Evolutionary conservation across 1,139 yeast genomes (phyloP).

Genomic region (Diutina rugosa): DNA sequence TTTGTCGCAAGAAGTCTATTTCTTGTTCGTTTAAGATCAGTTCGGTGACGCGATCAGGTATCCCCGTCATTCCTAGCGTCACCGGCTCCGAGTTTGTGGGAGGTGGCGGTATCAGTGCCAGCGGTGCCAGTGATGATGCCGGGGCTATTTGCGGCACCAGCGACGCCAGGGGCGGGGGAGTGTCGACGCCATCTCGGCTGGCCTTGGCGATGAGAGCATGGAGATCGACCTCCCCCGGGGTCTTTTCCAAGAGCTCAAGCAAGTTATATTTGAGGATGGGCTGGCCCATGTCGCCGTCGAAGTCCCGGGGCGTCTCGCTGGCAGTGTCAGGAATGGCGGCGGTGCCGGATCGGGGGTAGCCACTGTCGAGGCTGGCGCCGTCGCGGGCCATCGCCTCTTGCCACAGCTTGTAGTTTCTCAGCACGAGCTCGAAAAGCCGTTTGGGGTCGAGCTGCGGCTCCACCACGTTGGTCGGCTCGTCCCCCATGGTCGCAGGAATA

Average conservation of each 20-base stretch:
- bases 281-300: constrained; percentile 11
- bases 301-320: constrained; percentile 4
- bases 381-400: not conserved
- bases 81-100: not conserved
- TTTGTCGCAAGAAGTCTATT: constrained; percentile 18
- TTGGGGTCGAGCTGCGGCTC: not conserved
- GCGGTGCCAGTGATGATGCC: not conserved
- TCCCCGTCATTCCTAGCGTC: not conserved
- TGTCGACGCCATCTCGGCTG: not conserved
- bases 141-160: too few species aligned
- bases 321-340: not conserved
- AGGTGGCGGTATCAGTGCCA: not conserved
- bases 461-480: not conserved
- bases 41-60: not conserved
- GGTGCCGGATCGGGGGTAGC: not conserved
- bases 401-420: not conserved
- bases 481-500: not conserved
- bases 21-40: constrained; percentile 17
- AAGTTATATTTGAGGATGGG: constrained; percentile 20
- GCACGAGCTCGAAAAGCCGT: not conserved
- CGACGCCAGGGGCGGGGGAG: too few species aligned
- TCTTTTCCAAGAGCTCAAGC: constrained; percentile 20
- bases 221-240: constrained; percentile 9
- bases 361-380: not conserved
- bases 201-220: not conserved